Conservation (phyloP, 148 eudicot genomes). For the Rhododendron kiyosumense region DNA sequence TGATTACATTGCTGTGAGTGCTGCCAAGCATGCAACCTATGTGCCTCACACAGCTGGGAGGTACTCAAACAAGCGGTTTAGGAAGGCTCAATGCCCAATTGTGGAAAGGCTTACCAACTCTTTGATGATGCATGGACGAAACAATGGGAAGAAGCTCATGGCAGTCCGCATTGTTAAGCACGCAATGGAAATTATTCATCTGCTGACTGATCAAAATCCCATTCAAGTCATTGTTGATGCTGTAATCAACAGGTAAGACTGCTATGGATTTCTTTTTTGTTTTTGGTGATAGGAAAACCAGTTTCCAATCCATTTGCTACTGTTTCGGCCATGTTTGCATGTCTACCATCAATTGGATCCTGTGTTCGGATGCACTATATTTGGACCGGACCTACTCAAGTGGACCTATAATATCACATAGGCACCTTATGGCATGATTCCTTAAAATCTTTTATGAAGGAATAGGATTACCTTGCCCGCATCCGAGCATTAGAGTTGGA, state of each 20-base stretch:
- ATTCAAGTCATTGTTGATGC: conserved; percentile 47
- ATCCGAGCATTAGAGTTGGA: background rate
- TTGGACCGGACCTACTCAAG: background rate
- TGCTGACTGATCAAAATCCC: conserved; percentile 40
- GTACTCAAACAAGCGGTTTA: conserved; percentile 40
- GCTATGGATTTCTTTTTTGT: background rate
- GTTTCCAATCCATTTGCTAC: background rate
- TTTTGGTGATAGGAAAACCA: background rate
- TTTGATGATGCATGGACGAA: conserved; percentile 48
- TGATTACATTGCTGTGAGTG: conserved; percentile 50
- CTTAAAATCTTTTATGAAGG: background rate
- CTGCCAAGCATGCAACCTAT: conserved; percentile 41
- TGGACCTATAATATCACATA: background rate
- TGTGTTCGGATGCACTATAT: background rate
- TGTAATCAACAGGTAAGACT: conserved; percentile 45
- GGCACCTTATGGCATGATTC: background rate
- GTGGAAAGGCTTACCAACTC: conserved; percentile 40
- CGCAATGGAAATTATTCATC: conserved; percentile 55
- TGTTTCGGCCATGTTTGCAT: background rate
- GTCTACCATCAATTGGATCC: background rate
- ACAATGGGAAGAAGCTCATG: conserved; percentile 52
- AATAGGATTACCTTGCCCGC: background rate
- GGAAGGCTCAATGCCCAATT: conserved; percentile 60
- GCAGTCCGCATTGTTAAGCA: conserved; percentile 54
- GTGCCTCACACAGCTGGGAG: conserved; percentile 58